Base-by-base conservation (phyloP, 768 basidiomycete species). In the Suillus spraguei region DNA sequence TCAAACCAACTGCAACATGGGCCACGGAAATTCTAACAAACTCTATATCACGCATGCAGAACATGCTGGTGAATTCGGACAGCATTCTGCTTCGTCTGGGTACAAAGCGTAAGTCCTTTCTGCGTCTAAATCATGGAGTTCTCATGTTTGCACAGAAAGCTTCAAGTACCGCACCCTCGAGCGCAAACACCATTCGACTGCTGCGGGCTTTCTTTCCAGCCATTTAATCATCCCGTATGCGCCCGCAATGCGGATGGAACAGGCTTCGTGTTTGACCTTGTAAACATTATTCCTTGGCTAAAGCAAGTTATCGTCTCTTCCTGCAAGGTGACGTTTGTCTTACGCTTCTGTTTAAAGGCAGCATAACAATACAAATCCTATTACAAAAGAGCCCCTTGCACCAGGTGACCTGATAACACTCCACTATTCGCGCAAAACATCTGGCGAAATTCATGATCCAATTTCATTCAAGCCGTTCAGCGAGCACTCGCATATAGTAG, bases 401-500 rank as follows among this genome's bases (percentile, higher is more conserved):
- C 90, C 92, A 0, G 81, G 86, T 8, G 89, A 92, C 64, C 83
- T 95, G 61, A 90, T 94, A 53, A 83, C 85, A n/a, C 82, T 94
- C 36, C 83, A 92, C 71, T 95, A 94, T 70, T 86, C 89, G 1
- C 83, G 94, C 65, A 96, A 96, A 74, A 80, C 91, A 3, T 87
- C 94, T 32, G 91, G 91, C 44, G 91, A 95, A 75, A 86, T 93
- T 14, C 90, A 97, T 73, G 97, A 99, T 74, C 97, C 97, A 0
- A 95, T 99, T 50, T 94, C 95, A 4, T 99, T 97, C 85, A 99
- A 98, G 74, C 91, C 93, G 2, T 97, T 99, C 83, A 95, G 85
- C 72, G 91, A 97, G 66, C 97, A 99, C 74, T 96, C 97, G 1
- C 92, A 98, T 72, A 92, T 99, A 61, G 92, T 95, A 42, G 92